phyloP scores from a whole-genome alignment of 2,329 filamentous ascomycete genomes.

The Colletotrichum sojae region DNA sequence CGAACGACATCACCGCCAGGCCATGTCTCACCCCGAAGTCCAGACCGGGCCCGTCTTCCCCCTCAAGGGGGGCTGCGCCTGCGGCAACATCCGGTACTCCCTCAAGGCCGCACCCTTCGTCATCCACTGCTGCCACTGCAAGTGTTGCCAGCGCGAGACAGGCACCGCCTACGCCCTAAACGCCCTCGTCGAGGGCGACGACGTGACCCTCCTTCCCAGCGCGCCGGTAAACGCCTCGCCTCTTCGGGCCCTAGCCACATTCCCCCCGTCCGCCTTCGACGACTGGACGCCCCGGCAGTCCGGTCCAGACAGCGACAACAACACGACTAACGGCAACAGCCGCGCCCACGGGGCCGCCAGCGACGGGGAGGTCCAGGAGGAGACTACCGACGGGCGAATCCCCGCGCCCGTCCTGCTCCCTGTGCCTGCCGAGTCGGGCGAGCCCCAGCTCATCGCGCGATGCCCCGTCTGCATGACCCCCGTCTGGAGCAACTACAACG shows the following conservation, averaged over 20 bases:
- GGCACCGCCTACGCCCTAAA: slow-evolving; percentile 58
- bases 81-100: slow-evolving; percentile 78
- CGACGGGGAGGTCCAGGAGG: not conserved
- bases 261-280: slow-evolving; percentile 21
- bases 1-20: slow-evolving; percentile 7
- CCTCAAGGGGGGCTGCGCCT: slow-evolving; percentile 71
- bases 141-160: slow-evolving; percentile 60
- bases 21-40: slow-evolving; percentile 32
- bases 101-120: slow-evolving; percentile 68
- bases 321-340: not conserved
- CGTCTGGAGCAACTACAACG: slow-evolving; percentile 59
- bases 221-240: slow-evolving; percentile 42
- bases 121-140: slow-evolving; percentile 64
- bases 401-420: slow-evolving; percentile 44
- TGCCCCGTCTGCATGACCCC: slow-evolving; percentile 59
- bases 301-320: not conserved
- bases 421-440: slow-evolving; percentile 57
- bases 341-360: not conserved
- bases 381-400: not conserved
- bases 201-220: slow-evolving; percentile 51
- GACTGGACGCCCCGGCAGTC: slow-evolving; percentile 23
- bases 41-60: slow-evolving; percentile 39
- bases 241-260: slow-evolving; percentile 24
- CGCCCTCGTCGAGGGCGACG: slow-evolving; percentile 56
- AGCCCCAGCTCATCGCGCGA: slow-evolving; percentile 56